Conservation (phyloP, 345 rosid genomes). For the Hibiscus mutabilis region DNA sequence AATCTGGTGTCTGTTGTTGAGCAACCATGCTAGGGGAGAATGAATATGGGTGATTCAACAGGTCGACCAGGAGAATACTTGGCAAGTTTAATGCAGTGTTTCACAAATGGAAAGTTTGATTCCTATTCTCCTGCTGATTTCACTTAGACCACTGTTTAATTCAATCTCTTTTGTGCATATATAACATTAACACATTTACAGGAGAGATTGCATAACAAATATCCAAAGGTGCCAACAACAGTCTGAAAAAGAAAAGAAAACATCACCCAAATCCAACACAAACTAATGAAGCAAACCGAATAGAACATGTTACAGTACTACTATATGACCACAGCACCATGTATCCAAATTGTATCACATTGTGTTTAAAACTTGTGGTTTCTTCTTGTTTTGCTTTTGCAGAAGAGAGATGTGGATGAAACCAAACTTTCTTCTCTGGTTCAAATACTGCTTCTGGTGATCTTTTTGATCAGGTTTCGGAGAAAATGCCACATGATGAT, state of each 20-base stretch:
- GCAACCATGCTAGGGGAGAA: conserved; percentile 6
- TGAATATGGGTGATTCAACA: too few species aligned
- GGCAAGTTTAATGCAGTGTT: too few species aligned
- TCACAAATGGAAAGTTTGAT: too few species aligned
- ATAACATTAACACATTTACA: not conserved
- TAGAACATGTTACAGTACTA: not conserved
- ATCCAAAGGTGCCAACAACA: not conserved
- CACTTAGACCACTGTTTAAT: too few species aligned
- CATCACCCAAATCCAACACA: not conserved
- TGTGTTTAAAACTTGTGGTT: conserved; percentile 13
- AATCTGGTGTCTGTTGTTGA: not conserved
- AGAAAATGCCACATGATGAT: conserved; percentile 36
- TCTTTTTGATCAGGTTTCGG: conserved; percentile 34
- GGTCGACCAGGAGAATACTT: too few species aligned
- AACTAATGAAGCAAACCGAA: not conserved
- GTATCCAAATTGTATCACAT: conserved; percentile 10
- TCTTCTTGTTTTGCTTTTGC: conserved; percentile 67
- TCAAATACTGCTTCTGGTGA: conserved; percentile 28
- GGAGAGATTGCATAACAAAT: not conserved
- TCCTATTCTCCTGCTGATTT: too few species aligned
- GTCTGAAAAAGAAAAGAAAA: not conserved
- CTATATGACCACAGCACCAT: not conserved
- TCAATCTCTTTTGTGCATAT: too few species aligned
- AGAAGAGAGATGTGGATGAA: conserved; percentile 80
- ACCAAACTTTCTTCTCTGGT: conserved; percentile 75